Conservation (phyloP, 768 basidiomycete species). For the Lentinula lateritia region DNA sequence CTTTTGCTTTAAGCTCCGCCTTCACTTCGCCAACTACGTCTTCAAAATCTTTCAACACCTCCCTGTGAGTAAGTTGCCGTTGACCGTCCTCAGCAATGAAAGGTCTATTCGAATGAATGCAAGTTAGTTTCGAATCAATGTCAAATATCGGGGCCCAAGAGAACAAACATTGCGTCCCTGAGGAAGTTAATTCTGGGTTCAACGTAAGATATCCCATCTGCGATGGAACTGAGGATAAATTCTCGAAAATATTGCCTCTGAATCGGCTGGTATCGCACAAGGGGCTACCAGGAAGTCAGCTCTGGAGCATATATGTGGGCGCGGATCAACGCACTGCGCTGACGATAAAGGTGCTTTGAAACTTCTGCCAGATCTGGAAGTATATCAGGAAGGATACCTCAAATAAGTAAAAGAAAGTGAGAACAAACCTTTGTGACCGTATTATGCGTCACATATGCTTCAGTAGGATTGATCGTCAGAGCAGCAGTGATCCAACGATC, state of each 20-base stretch:
- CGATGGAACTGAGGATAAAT: constrained; percentile 56
- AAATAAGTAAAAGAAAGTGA: neutral
- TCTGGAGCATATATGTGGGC: neutral
- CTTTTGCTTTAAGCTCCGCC: constrained; percentile 41
- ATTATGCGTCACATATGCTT: constrained; percentile 71
- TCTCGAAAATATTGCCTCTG: constrained; percentile 55
- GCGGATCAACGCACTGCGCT: constrained; percentile 10
- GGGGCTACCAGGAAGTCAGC: constrained; percentile 22
- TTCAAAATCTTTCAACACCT: constrained; percentile 53
- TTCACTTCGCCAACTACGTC: constrained; percentile 48
- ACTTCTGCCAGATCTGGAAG: constrained; percentile 71
- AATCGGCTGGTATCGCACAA: constrained; percentile 50
- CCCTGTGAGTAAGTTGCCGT: constrained; percentile 51
- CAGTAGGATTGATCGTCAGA: constrained; percentile 50
- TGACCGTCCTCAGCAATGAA: constrained; percentile 44
- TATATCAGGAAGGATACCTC: neutral
- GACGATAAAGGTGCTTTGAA: constrained; percentile 52
- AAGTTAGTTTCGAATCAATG: neutral
- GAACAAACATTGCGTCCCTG: constrained; percentile 36
- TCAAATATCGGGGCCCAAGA: neutral
- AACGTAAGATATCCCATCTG: constrained; percentile 67
- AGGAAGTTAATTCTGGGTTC: constrained; percentile 66
- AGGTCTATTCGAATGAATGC: constrained; percentile 40
- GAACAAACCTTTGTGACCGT: constrained; percentile 53
- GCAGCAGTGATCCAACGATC: constrained; percentile 56